phyloP scores from a whole-genome alignment of 1,139 yeast species.

The Trichomonascaceae sp. region DNA sequence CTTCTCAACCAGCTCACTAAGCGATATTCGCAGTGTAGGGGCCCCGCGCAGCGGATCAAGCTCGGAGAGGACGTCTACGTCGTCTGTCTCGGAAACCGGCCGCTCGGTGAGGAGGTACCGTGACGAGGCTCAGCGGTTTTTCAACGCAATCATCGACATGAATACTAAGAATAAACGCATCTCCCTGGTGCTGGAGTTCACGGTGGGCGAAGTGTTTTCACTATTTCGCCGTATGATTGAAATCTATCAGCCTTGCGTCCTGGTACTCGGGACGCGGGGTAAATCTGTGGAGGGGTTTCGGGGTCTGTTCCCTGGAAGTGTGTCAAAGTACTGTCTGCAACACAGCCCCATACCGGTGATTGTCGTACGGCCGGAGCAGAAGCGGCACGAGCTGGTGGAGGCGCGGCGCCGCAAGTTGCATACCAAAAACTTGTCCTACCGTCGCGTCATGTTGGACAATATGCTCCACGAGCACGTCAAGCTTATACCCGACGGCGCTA shows the following conservation, averaged over 20 bases:
- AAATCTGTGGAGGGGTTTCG: conserved; percentile 32
- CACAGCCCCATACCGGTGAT: conserved; percentile 58
- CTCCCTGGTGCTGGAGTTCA: conserved; percentile 45
- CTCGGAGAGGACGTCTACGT: background rate
- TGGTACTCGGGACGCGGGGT: conserved; percentile 51
- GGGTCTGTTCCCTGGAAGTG: conserved; percentile 32
- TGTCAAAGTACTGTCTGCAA: conserved; percentile 51
- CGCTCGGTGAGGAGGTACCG: conserved; percentile 14
- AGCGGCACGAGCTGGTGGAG: conserved; percentile 22
- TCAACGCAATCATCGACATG: conserved; percentile 34
- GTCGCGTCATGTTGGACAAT: background rate
- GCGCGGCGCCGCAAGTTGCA: conserved; percentile 15
- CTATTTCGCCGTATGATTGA: conserved; percentile 38
- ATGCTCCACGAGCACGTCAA: background rate
- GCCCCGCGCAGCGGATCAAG: background rate
- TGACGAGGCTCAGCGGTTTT: conserved; percentile 26
- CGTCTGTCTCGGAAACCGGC: background rate
- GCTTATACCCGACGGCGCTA: background rate
- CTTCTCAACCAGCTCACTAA: no score
- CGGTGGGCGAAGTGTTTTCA: conserved; percentile 49
- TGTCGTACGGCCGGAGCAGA: conserved; percentile 47
- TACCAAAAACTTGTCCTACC: background rate
- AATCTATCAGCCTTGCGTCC: conserved; percentile 52
- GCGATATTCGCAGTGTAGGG: no score
- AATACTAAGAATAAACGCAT: conserved; percentile 24